phyloP scores from a whole-genome alignment of 768 basidiomycete species.

The Auriscalpium vulgare region DNA sequence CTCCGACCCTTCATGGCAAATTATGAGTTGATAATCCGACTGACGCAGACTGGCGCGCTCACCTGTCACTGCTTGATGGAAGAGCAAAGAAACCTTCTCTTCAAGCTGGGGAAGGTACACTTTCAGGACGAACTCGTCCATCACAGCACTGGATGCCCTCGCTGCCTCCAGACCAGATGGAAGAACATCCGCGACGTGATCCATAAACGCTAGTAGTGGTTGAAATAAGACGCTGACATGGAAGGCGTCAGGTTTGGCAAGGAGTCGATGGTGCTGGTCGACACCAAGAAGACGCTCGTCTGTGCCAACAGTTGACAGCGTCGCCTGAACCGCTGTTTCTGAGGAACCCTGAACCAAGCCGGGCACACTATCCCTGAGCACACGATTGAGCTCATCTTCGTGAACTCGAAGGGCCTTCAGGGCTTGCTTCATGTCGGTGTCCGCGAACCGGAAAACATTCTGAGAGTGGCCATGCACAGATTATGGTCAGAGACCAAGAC shows the following conservation, averaged over 20 bases:
- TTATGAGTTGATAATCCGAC: too few relatives aligned
- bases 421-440: constrained; percentile 73
- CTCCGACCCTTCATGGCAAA: constrained; percentile 50
- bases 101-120: constrained; percentile 93
- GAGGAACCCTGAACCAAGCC: constrained; percentile 74
- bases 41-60: constrained; percentile 8
- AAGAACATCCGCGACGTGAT: constrained; percentile 60
- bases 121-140: constrained; percentile 90
- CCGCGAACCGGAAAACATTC: constrained; percentile 86
- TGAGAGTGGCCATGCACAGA: constrained; percentile 21
- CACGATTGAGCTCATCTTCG: constrained; percentile 78
- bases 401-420: constrained; percentile 61
- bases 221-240: constrained; percentile 93
- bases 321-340: constrained; percentile 56
- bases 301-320: constrained; percentile 49
- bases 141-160: constrained; percentile 57
- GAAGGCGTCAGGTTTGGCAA: constrained; percentile 89
- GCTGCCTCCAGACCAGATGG: constrained; percentile 65
- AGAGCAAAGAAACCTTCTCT: constrained; percentile 82
- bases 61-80: constrained; percentile 82
- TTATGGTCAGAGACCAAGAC: not conserved
- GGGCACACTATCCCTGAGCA: constrained; percentile 87
- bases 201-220: constrained; percentile 81
- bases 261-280: constrained; percentile 74
- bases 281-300: constrained; percentile 70